Base-by-base conservation (phyloP, 2,329 filamentous ascomycete genomes). In the Zymoseptoria ardabiliae region DNA sequence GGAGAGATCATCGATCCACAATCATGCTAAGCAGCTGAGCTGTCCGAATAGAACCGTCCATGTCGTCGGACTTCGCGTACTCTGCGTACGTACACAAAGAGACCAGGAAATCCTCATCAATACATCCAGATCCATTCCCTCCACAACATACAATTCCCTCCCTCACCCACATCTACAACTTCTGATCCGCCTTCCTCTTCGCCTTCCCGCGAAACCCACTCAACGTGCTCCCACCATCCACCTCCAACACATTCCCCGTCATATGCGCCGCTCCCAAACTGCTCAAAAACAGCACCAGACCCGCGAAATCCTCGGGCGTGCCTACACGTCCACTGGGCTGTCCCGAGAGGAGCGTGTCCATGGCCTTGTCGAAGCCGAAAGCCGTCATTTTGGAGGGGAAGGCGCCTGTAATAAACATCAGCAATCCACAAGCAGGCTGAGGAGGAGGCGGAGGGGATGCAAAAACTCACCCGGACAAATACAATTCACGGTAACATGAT, bases 381-480 rank as follows among this genome's bases (percentile, higher is more conserved):
- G 80, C 77, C 10, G 81, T 85, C 79, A 84, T 83, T 68, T 83
- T 78, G 48, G 74, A 77, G 0, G 81, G 81, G 64, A 85, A 85
- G 1, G 83, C 74, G 20, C 63, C 67, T 45, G 17, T 2, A 13
- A 35, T 17, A 4, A 6, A 35, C 30, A 17, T n/a, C 8, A 28
- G 17, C 35, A 41, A 41, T 41, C 35, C 17, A 6, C 23, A 25
- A 25, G 23, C 23, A 25, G n/a, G n/a, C n/a, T n/a, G n/a, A n/a
- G n/a, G n/a, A n/a, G n/a, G n/a, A n/a, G n/a, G n/a, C n/a, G n/a
- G n/a, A n/a, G n/a, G n/a, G n/a, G n/a, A n/a, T n/a, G 6, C 28
- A 30, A 30, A 30, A 28, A 9, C 25, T 28, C 25, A 28, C 80
- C 80, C 0, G 81, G 82, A 20, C 82, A 81, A 64, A 85, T 82